Evolutionary conservation across 2,329 filamentous ascomycete species (phyloP), one percentile per base, ranked within the genome.

Genomic region (Colletotrichum sp.): DNA sequence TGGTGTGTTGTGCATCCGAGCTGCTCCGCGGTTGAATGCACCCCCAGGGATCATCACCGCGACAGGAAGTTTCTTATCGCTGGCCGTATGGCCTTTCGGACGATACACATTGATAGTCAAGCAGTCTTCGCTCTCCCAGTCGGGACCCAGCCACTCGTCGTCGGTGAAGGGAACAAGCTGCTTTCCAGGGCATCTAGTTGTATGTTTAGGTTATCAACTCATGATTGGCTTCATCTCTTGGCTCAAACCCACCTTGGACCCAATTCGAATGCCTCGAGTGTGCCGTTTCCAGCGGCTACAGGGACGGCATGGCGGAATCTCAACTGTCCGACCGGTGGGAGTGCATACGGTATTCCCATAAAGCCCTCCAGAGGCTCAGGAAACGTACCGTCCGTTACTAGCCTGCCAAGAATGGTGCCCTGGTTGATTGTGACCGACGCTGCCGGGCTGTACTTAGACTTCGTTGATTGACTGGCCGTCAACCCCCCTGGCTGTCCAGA

Each of bases 91-190:
- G 6, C 76, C 69, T 5, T 81, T 79, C 0, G 86, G 86, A 15
- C 88, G 85, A 78, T 86, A 89, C 13, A 92, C 81, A 78, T 91
- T 91, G 15, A 87, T 80, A 75, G 88, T 89, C 43, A 92, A 83
- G 72, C 89, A 91, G 80, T 90, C 85, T 81, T 92, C 90, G 65
- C 86, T 81, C 76, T 83, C 80, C 52, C 78, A 78, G 58, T 83
- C 81, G 3, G 81, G 81, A 1, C 81, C 81, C 2, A 83, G 78
- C 3, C 80, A 66, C 3, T 79, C 79, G 30, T 83, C 81, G 52
- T 83, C 80, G 25, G 80, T 79, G 36, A 83, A 83, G 5, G 81
- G 80, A 4, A 82, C 80, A 1, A 83, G 78, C 67, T 83, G 81
- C 43, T 79, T 79, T 3, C 81, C 81, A 7, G 81, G 81, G 28